phyloP scores from a whole-genome alignment of 106 monocot species.

The Allium cepa region DNA sequence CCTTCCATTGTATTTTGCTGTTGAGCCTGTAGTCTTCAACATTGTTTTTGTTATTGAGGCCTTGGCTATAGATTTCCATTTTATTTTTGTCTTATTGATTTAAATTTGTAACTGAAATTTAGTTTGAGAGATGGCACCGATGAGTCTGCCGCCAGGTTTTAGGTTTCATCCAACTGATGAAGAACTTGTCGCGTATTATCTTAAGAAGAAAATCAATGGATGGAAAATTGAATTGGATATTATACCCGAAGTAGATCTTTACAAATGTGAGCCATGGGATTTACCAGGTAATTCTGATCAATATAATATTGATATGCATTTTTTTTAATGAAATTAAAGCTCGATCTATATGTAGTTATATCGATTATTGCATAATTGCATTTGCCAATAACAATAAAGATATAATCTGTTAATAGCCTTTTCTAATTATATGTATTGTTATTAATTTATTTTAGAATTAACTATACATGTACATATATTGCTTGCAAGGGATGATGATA shows the following conservation, averaged over 20 bases:
- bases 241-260: slow-evolving; percentile 23
- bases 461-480: neutral
- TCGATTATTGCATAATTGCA: no score
- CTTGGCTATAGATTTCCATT: neutral
- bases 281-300: slow-evolving; percentile 10
- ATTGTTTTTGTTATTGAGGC: slow-evolving; percentile 1
- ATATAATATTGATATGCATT: neutral
- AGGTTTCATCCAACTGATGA: slow-evolving; percentile 14
- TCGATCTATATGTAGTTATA: no score
- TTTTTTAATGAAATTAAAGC: neutral
- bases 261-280: slow-evolving; percentile 30
- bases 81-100: neutral
- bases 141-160: slow-evolving; percentile 16
- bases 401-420: no score
- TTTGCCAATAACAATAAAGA: no score
- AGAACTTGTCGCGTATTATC: slow-evolving; percentile 15
- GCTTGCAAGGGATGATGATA: slow-evolving; percentile 14
- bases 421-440: neutral
- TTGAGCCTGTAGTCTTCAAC: slow-evolving; percentile 6
- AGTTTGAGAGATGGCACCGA: slow-evolving; percentile 5
- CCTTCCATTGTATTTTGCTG: slow-evolving; percentile 4
- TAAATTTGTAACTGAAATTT: neutral
- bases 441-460: neutral
- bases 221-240: slow-evolving; percentile 16
- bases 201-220: slow-evolving; percentile 21